Conservation (phyloP, 148 eudicot species). For the Arbutus unedo region DNA sequence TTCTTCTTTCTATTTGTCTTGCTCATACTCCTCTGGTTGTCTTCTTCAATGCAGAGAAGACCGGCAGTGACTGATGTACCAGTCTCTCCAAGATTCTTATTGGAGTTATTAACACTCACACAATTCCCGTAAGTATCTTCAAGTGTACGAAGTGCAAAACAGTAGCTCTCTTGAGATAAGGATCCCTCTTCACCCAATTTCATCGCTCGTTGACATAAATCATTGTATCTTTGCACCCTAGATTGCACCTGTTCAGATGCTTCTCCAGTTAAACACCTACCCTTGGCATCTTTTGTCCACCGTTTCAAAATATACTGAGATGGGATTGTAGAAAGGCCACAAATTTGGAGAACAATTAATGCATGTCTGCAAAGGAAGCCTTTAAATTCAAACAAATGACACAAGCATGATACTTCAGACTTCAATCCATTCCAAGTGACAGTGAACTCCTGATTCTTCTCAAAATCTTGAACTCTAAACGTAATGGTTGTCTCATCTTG, state of each 20-base stretch:
- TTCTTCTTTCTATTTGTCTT: slow-evolving; percentile 73
- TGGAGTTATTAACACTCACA: slow-evolving; percentile 57
- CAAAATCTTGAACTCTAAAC: slow-evolving; percentile 73
- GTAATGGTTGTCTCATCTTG: slow-evolving; percentile 51
- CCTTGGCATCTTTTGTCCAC: slow-evolving; percentile 89
- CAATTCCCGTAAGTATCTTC: slow-evolving; percentile 77
- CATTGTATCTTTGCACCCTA: slow-evolving; percentile 78
- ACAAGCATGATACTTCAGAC: slow-evolving; percentile 74
- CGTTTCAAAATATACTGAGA: slow-evolving; percentile 77
- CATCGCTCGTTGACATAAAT: slow-evolving; percentile 70
- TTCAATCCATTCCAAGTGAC: slow-evolving; percentile 69
- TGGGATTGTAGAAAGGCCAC: slow-evolving; percentile 76
- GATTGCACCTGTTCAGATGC: slow-evolving; percentile 55
- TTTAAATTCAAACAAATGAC: slow-evolving; percentile 83
- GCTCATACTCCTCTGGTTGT: slow-evolving; percentile 56
- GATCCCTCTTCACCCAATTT: slow-evolving; percentile 94
- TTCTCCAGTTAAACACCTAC: slow-evolving; percentile 48
- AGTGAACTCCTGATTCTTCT: slow-evolving; percentile 57
- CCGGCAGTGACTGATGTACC: slow-evolving; percentile 62
- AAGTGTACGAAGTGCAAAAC: slow-evolving; percentile 55
- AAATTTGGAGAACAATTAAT: slow-evolving; percentile 88
- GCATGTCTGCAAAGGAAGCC: slow-evolving; percentile 95
- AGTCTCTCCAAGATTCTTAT: slow-evolving; percentile 58
- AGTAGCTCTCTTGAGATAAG: slow-evolving; percentile 79
- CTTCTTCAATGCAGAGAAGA: slow-evolving; percentile 81